Conservation (phyloP, 2,329 filamentous ascomycete genomes). For the Trichoderma koningii region DNA sequence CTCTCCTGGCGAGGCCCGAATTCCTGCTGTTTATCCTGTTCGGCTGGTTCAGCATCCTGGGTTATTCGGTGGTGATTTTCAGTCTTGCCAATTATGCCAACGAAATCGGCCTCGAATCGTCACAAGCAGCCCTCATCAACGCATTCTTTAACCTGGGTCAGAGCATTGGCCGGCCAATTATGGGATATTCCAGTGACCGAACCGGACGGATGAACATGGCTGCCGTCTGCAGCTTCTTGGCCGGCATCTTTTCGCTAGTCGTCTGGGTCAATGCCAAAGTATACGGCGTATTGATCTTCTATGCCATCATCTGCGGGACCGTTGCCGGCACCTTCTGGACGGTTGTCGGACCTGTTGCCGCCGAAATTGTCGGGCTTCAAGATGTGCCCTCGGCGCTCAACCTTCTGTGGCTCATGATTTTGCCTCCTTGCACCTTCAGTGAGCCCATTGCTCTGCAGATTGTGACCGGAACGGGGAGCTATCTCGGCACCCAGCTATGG, state of each 20-base stretch:
- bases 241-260: constrained; percentile 65
- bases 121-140: constrained; percentile 70
- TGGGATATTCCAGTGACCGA: constrained; percentile 71
- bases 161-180: constrained; percentile 68
- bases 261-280: constrained; percentile 70
- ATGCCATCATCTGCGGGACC: constrained; percentile 68
- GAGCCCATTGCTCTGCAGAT: constrained; percentile 65
- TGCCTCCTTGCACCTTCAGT: constrained; percentile 69
- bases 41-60: constrained; percentile 71
- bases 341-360: constrained; percentile 67
- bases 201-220: constrained; percentile 75
- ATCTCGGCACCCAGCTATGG: constrained; percentile 59
- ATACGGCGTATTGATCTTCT: constrained; percentile 70
- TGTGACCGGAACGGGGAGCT: constrained; percentile 47
- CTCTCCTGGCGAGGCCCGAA: constrained; percentile 61
- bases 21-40: constrained; percentile 67
- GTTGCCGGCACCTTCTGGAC: constrained; percentile 74
- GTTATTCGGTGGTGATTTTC: constrained; percentile 76
- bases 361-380: constrained; percentile 72
- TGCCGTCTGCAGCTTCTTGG: constrained; percentile 62
- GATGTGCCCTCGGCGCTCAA: constrained; percentile 68
- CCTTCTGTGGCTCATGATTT: constrained; percentile 70
- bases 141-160: constrained; percentile 71
- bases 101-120: constrained; percentile 64
- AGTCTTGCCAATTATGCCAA: constrained; percentile 73